Evolutionary conservation across 306 rosid genomes (phyloP).

Genomic region (Citrullus colocynthis): DNA sequence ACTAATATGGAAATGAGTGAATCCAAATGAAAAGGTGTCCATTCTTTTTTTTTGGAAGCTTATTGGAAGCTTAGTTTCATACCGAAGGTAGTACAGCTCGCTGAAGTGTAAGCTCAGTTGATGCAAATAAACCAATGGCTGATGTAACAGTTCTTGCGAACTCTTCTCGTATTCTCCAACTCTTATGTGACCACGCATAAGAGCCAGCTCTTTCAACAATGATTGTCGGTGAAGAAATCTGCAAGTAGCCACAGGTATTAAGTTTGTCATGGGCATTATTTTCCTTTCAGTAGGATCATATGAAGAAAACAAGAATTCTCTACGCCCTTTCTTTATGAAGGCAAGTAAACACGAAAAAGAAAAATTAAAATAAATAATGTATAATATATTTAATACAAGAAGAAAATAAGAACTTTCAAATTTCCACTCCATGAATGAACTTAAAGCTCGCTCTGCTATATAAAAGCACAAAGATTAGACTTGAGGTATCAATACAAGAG

Average conservation of each 20-base stretch:
- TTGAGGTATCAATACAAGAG: not conserved
- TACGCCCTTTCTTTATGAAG: not conserved
- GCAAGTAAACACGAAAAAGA: not conserved
- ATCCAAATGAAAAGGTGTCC: not conserved
- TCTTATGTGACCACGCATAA: slow-evolving; percentile 85
- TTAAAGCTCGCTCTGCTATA: not conserved
- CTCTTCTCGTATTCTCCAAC: slow-evolving; percentile 98
- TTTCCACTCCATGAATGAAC: not conserved
- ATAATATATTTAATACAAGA: not conserved
- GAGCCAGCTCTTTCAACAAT: slow-evolving; percentile 97
- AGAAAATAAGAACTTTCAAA: not conserved
- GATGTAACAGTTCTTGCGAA: slow-evolving; percentile 92
- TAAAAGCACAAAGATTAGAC: not conserved
- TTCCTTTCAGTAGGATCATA: not conserved
- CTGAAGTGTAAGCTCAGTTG: slow-evolving; percentile 91
- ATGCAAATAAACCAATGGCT: slow-evolving; percentile 80
- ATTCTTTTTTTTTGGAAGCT: too few relatives aligned
- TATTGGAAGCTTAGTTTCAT: slow-evolving; percentile 15
- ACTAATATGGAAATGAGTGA: not conserved
- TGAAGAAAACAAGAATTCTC: not conserved
- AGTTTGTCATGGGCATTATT: not conserved
- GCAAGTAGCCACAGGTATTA: slow-evolving; percentile 6
- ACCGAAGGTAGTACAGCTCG: slow-evolving; percentile 89
- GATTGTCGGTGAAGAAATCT: slow-evolving; percentile 97
- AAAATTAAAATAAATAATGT: not conserved